Percentiles rank a stretch among this genome's conserved stretches.
Conservation (phyloP, 2,329 filamentous ascomycete species). For the Diaporthe eres region DNA sequence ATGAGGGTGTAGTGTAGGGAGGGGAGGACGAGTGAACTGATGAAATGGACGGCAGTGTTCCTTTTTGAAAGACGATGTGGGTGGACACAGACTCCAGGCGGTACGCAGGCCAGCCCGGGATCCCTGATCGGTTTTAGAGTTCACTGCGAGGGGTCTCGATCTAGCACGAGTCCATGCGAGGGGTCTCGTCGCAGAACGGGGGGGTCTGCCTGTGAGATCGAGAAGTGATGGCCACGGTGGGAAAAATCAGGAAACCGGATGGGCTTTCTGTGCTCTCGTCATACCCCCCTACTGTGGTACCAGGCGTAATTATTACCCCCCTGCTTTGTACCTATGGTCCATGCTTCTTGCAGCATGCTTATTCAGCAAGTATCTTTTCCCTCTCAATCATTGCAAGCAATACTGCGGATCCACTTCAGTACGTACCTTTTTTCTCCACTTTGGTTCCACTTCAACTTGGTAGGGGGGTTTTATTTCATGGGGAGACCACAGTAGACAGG, state of each 20-base stretch:
- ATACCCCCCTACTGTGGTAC: slow-evolving; percentile 4
- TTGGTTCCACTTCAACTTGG: too few relatives aligned
- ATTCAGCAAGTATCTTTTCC: too few relatives aligned
- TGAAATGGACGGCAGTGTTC: slow-evolving; percentile 27
- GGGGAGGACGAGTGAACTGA: not conserved
- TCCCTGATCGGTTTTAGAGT: slow-evolving; percentile 34
- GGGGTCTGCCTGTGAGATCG: slow-evolving; percentile 4
- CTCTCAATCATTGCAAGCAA: too few relatives aligned
- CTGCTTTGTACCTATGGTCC: too few relatives aligned
- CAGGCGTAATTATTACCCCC: too few relatives aligned
- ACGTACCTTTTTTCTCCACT: too few relatives aligned
- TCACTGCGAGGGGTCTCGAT: slow-evolving; percentile 5
- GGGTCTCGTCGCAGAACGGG: not conserved
- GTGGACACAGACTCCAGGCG: slow-evolving; percentile 26
- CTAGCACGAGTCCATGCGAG: slow-evolving; percentile 10
- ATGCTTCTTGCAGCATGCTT: too few relatives aligned
- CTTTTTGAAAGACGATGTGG: slow-evolving; percentile 31
- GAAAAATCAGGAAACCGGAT: slow-evolving; percentile 24
- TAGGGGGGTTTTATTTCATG: too few relatives aligned
- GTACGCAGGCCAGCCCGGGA: slow-evolving; percentile 23
- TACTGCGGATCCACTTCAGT: too few relatives aligned
- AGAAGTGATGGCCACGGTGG: slow-evolving; percentile 14
- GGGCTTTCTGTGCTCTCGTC: slow-evolving; percentile 25
- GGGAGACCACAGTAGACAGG: not conserved
- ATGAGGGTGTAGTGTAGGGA: slow-evolving; percentile 1